These are phyloP conservation scores for Clarireedia hainanense DNA, from an alignment of 2,329 filamentous ascomycete genomes.

Conservation along the genomic window DNA sequence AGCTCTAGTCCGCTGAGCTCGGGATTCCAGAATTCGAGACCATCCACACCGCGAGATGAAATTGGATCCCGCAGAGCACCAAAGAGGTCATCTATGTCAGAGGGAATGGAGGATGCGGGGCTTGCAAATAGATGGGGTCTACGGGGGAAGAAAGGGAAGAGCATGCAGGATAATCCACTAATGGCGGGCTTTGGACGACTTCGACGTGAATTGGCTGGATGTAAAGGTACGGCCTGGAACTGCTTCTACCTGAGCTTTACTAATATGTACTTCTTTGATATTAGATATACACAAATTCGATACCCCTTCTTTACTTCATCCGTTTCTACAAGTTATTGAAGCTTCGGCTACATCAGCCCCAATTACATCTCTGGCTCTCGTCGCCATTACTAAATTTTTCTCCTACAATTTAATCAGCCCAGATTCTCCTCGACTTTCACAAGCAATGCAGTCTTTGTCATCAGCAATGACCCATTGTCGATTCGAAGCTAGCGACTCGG, in stretches of 20 bases:
- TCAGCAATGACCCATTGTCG: conserved; percentile 95
- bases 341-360: conserved; percentile 93
- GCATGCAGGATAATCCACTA: conserved; percentile 93
- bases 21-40: conserved; percentile 37
- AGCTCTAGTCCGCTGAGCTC: conserved; percentile 38
- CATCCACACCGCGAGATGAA: conserved; percentile 31
- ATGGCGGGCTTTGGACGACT: conserved; percentile 91
- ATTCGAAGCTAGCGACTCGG: conserved; percentile 92
- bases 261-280: conserved; percentile 23
- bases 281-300: conserved; percentile 82
- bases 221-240: conserved; percentile 53
- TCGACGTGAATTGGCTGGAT: conserved; percentile 76
- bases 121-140: conserved; percentile 85
- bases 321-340: conserved; percentile 93
- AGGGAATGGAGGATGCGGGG: conserved; percentile 44
- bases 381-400: conserved; percentile 93
- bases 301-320: conserved; percentile 79
- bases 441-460: conserved; percentile 91
- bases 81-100: conserved; percentile 27
- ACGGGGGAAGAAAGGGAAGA: conserved; percentile 90
- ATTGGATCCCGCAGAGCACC: conserved; percentile 15
- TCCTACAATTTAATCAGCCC: conserved; percentile 85
- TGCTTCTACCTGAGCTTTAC: not conserved
- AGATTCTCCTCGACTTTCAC: conserved; percentile 75
- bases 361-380: conserved; percentile 88